Conservation (phyloP, 1,284 basidiomycete genomes). For the Irpex sp. region DNA sequence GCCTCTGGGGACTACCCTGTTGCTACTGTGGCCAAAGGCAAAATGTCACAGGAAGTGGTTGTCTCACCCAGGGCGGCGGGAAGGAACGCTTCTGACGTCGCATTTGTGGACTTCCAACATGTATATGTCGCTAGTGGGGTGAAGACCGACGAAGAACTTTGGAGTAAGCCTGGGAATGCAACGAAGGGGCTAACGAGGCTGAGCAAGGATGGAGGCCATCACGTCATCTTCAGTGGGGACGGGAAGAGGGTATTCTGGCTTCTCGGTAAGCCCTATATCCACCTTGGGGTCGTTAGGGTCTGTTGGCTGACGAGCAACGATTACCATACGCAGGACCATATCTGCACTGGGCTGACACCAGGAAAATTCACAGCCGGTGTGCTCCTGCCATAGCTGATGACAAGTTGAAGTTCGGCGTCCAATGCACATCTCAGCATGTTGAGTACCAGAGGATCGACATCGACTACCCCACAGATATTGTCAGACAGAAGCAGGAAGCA, state of each 20-base stretch:
- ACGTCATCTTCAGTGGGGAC: slow-evolving; percentile 54
- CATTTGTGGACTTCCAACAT: slow-evolving; percentile 62
- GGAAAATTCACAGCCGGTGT: slow-evolving; percentile 41
- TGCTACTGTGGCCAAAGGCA: slow-evolving; percentile 44
- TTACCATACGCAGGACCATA: slow-evolving; percentile 46
- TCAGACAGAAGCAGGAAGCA: slow-evolving; percentile 51
- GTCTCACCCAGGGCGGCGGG: slow-evolving; percentile 9
- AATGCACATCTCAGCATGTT: slow-evolving; percentile 48
- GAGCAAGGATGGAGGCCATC: slow-evolving; percentile 68
- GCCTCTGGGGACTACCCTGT: slow-evolving; percentile 44
- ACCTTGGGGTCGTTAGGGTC: not conserved
- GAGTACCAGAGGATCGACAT: slow-evolving; percentile 52
- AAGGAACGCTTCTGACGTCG: slow-evolving; percentile 27
- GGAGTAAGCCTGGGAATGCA: slow-evolving; percentile 64
- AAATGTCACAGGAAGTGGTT: slow-evolving; percentile 48
- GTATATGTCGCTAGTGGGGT: slow-evolving; percentile 49
- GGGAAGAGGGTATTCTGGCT: slow-evolving; percentile 66
- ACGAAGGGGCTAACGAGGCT: slow-evolving; percentile 53
- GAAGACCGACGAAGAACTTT: slow-evolving; percentile 40
- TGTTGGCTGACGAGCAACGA: not conserved
- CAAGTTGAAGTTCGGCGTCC: slow-evolving; percentile 47
- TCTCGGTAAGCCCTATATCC: slow-evolving; percentile 41
- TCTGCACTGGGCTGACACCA: slow-evolving; percentile 54
- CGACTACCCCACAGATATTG: slow-evolving; percentile 54
- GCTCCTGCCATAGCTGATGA: slow-evolving; percentile 42